A percentile compares a stretch with the other conserved stretches of the same genome.
These are phyloP conservation scores for Primulina tabacum DNA, from an alignment of 257 asterid genomes.

Conservation along the genomic window DNA sequence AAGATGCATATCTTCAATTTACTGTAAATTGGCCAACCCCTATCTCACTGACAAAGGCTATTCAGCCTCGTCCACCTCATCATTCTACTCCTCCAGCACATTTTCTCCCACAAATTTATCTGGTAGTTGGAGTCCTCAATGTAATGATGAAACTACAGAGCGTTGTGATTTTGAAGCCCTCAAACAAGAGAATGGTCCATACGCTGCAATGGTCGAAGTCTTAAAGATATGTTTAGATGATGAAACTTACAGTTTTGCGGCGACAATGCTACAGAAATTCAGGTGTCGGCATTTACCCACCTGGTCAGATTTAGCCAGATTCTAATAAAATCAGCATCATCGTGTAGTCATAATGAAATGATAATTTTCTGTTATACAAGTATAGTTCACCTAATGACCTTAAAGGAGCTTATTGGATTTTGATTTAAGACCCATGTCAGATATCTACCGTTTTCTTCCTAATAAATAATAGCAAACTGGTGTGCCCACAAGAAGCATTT, in stretches of 20 bases:
- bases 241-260: conserved; percentile 62
- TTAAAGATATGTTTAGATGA: conserved; percentile 57
- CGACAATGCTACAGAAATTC: conserved; percentile 72
- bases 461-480: no score
- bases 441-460: neutral
- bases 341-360: neutral
- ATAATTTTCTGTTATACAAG: neutral
- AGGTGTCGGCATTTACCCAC: conserved; percentile 41
- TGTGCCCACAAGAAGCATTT: neutral
- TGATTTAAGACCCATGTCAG: neutral
- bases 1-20: conserved; percentile 74
- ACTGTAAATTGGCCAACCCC: conserved; percentile 65
- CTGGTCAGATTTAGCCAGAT: neutral
- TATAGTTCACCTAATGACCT: neutral
- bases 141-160: conserved; percentile 45
- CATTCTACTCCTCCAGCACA: conserved; percentile 71
- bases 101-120: conserved; percentile 76
- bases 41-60: conserved; percentile 38
- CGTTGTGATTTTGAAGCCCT: conserved; percentile 35
- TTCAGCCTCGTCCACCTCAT: conserved; percentile 68
- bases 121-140: conserved; percentile 77
- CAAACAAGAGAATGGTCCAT: conserved; percentile 48
- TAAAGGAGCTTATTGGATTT: conserved; percentile 2
- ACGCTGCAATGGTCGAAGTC: conserved; percentile 52
- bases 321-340: neutral